A percentile compares a stretch with the other conserved stretches of the same genome.
phyloP scores from a whole-genome alignment of 495 filamentous ascomycete genomes.

The Pseudevernia furfuracea region DNA sequence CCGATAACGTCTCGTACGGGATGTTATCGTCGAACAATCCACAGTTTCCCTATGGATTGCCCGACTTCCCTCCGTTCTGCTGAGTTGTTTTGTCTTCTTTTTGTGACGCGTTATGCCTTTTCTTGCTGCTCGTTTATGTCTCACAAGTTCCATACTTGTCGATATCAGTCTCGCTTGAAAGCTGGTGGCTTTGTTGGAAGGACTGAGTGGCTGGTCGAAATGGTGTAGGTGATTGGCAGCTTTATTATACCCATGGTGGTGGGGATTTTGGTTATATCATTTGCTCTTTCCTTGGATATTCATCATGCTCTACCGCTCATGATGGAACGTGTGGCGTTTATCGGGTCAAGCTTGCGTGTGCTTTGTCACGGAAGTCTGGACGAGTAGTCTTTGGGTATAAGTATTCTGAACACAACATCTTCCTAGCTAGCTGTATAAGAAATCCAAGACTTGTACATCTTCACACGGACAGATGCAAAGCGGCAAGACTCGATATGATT shows the following conservation, averaged over 20 bases:
- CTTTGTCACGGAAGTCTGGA: constrained; percentile 6
- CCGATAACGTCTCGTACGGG: not conserved
- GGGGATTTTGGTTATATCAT: not conserved
- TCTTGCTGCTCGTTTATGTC: not conserved
- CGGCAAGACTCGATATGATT: too few relatives aligned
- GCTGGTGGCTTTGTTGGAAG: constrained; percentile 3
- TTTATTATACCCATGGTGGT: not conserved
- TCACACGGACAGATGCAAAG: not conserved
- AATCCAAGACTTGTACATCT: constrained; percentile 10
- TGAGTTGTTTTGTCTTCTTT: constrained; percentile 1
- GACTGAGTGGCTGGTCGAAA: not conserved
- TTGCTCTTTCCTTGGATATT: not conserved
- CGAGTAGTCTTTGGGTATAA: not conserved
- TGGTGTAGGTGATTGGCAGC: constrained; percentile 7
- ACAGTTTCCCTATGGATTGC: constrained; percentile 1
- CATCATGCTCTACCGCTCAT: not conserved
- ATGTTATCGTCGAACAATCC: constrained; percentile 3
- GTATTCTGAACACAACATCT: not conserved
- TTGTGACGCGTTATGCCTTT: not conserved
- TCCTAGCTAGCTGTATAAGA: constrained; percentile 13
- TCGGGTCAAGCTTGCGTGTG: constrained; percentile 3
- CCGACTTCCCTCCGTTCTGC: not conserved
- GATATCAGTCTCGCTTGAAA: not conserved
- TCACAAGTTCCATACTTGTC: not conserved
- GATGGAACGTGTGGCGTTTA: not conserved